Evolutionary conservation across 495 filamentous ascomycete genomes (phyloP), one percentile per base, ranked within the genome.

Genomic region (Tuber calosporum): DNA sequence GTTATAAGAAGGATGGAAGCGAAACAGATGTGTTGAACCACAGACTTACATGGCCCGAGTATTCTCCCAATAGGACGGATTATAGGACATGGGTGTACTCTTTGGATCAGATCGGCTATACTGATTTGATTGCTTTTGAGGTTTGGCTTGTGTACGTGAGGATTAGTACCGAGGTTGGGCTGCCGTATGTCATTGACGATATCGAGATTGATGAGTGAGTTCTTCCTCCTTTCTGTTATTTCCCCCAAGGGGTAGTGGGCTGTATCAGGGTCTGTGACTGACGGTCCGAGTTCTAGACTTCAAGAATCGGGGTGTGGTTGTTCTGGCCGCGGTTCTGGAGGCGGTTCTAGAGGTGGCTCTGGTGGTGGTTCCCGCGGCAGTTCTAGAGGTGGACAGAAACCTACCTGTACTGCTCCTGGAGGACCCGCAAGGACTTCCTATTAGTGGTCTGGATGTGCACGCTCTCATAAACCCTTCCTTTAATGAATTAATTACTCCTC

Each of bases 181-280:
- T 53, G 5, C 48, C 48, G 7, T 53, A 53, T 53, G 48, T 53
- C 26, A 53, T 53, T 26, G 48, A 53, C 26, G 48, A 53, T 53
- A 53, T 53, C 26, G 48, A 53, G 48, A 53, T 53, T 53, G 48
- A 53, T n/a, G 48, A 53, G 48, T 53, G 48, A 53, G 48, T 53
- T 53, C 7, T 53, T 53, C 22, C 45, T n/a, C 45, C n/a, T 53
- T 48, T 53, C 7, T n/a, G 20, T 9, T 26, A 53, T 26, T 9
- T 8, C 48, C 48, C 8, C 45, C 22, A 9, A 53, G 43, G n/a
- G 22, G 13, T 53, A 53, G n/a, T 53, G 22, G 48, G n/a, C 11
- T n/a, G 48, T 53, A 53, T 53, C 48, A 13, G 48, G 48, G 48
- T 26, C n/a, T 26, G 48, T 11, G 48, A 22, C n/a, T 53, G 48